These are phyloP conservation scores for Xylariales sp. DNA, from an alignment of 2,329 filamentous ascomycete genomes.

Conservation along the genomic window DNA sequence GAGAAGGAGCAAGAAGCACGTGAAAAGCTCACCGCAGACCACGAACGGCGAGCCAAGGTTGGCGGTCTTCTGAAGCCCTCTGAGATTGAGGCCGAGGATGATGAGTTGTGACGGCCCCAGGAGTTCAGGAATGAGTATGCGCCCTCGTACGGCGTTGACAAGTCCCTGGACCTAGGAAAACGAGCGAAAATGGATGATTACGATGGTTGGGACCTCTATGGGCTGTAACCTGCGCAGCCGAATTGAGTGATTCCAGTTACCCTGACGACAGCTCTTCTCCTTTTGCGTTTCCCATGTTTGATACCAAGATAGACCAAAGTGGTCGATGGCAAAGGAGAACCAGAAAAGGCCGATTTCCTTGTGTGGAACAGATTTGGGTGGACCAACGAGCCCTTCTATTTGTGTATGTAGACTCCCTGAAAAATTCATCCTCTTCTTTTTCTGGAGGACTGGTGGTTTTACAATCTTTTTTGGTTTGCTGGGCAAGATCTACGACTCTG, in stretches of 20 bases:
- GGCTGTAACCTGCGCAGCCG: slow-evolving; percentile 35
- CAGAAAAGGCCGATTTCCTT: too few species aligned
- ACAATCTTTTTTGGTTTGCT: too few species aligned
- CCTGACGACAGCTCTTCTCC: slow-evolving; percentile 10
- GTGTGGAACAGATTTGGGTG: too few species aligned
- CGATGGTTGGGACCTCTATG: slow-evolving; percentile 29
- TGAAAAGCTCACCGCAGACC: slow-evolving; percentile 81
- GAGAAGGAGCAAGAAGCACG: slow-evolving; percentile 91
- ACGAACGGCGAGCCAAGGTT: slow-evolving; percentile 89
- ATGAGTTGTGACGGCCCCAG: slow-evolving; percentile 79
- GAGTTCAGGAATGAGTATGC: slow-evolving; percentile 62
- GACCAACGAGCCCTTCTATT: slow-evolving; percentile 1
- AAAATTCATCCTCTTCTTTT: too few species aligned
- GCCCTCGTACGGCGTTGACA: slow-evolving; percentile 29
- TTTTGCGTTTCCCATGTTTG: slow-evolving; percentile 11
- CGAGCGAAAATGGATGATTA: slow-evolving; percentile 16
- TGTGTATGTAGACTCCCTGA: slow-evolving; percentile 8
- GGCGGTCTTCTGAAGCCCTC: slow-evolving; percentile 94
- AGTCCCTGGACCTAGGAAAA: slow-evolving; percentile 12
- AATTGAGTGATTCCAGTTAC: too few species aligned
- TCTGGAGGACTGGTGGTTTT: too few species aligned
- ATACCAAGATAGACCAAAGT: slow-evolving; percentile 10
- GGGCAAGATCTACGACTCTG: too few species aligned
- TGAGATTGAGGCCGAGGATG: slow-evolving; percentile 85
- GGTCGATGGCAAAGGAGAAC: neutral